These are phyloP conservation scores for Aristolochia contorta DNA, from an alignment of 164 flowering plant genomes.

Conservation along the genomic window DNA sequence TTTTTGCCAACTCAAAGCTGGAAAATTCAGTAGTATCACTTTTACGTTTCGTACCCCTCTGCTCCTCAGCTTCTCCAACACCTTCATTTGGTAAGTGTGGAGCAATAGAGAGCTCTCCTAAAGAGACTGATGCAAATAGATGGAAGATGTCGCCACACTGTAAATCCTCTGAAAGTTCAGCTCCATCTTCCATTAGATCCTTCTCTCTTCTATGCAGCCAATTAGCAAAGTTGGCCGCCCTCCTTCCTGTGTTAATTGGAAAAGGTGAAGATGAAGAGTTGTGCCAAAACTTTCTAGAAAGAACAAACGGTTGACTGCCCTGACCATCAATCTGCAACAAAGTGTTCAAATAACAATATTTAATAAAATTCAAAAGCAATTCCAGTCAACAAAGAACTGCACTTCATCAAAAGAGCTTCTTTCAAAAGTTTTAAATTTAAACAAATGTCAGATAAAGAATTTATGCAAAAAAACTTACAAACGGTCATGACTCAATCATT, in stretches of 20 bases:
- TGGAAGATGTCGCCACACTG: conserved; percentile 79
- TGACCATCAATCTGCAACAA: conserved; percentile 35
- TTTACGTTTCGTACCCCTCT: conserved; percentile 43
- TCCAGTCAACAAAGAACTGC: too few species aligned
- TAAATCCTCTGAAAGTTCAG: conserved; percentile 47
- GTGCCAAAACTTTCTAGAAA: conserved; percentile 70
- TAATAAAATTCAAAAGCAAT: too few species aligned
- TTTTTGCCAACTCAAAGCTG: conserved; percentile 31
- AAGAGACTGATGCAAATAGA: conserved; percentile 59
- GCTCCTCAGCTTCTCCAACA: conserved; percentile 77
- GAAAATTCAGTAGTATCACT: conserved; percentile 26
- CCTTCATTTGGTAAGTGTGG: conserved; percentile 79
- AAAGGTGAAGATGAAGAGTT: conserved; percentile 58
- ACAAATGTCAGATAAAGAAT: too few species aligned
- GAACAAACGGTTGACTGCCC: conserved; percentile 51
- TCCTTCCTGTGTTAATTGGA: conserved; percentile 65
- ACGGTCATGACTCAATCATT: too few species aligned
- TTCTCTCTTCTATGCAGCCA: conserved; percentile 63
- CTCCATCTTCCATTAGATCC: conserved; percentile 44
- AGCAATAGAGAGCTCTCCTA: conserved; percentile 51
- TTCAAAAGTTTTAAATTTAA: too few species aligned
- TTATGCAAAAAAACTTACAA: too few species aligned
- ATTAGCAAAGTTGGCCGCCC: conserved; percentile 48
- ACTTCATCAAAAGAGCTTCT: too few species aligned
- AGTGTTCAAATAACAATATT: too few species aligned